A percentile compares a stretch with the other conserved stretches of the same genome.
Evolutionary conservation across 1,139 yeast species (phyloP).

Genomic region (Nakaseomyces kungkrabaensis): DNA sequence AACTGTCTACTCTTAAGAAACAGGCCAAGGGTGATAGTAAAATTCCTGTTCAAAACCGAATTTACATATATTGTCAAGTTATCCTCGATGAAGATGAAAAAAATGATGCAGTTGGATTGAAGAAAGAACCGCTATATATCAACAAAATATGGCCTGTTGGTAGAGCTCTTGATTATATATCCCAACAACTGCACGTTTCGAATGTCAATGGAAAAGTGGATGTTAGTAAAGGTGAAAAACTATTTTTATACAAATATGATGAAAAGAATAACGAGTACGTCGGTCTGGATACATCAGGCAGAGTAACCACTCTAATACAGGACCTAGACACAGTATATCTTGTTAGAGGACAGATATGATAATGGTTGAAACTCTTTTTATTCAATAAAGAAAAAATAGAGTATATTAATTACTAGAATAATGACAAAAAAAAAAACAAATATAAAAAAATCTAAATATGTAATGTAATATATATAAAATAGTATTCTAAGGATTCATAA

Average conservation of each 20-base stretch:
- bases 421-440: background rate
- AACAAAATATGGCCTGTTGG: constrained; percentile 60
- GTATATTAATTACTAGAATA: constrained; percentile 1
- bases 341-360: constrained; percentile 39
- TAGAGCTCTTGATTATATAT: constrained; percentile 59
- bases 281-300: constrained; percentile 32
- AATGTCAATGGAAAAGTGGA: constrained; percentile 43
- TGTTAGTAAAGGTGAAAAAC: constrained; percentile 17
- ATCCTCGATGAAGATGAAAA: constrained; percentile 31
- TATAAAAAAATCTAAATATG: background rate
- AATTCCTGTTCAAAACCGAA: constrained; percentile 45
- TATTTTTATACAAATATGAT: constrained; percentile 25
- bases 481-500: background rate
- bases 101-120: constrained; percentile 24
- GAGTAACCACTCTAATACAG: constrained; percentile 37
- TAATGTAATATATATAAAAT: background rate
- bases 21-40: constrained; percentile 61
- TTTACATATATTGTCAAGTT: constrained; percentile 53
- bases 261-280: constrained; percentile 27
- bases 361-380: background rate
- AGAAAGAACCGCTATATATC: constrained; percentile 16
- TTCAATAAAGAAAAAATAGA: background rate
- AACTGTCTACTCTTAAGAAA: constrained; percentile 38
- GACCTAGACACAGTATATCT: constrained; percentile 47
- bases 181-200: constrained; percentile 42